phyloP scores from a whole-genome alignment of 345 rosid genomes.

The Melastoma malabathricum region DNA sequence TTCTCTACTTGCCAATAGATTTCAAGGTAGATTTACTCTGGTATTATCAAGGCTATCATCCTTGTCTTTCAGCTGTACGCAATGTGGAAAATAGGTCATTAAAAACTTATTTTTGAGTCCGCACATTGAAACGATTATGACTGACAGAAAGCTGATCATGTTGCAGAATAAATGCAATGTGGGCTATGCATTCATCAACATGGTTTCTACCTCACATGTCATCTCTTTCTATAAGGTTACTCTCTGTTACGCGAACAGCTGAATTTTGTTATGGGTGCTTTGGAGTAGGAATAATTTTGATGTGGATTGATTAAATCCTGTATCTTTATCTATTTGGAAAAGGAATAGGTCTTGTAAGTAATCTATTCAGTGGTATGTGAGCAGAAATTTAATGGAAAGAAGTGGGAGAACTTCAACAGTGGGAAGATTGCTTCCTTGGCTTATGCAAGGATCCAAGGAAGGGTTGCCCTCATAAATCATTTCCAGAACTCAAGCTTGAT shows the following conservation, averaged over 20 bases:
- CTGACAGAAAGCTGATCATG: too few relatives aligned
- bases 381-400: slow-evolving; percentile 82
- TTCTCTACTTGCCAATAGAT: slow-evolving; percentile 85
- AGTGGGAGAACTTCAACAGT: slow-evolving; percentile 94
- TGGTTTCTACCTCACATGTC: slow-evolving; percentile 76
- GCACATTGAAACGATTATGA: too few relatives aligned
- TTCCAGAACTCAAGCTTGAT: slow-evolving; percentile 78
- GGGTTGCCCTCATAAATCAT: slow-evolving; percentile 69
- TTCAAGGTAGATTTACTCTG: slow-evolving; percentile 48
- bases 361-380: slow-evolving; percentile 1
- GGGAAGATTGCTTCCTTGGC: slow-evolving; percentile 87
- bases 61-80: neutral
- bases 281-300: too few relatives aligned
- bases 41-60: neutral
- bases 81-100: neutral
- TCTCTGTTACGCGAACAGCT: neutral
- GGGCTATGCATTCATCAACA: slow-evolving; percentile 91
- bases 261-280: too few relatives aligned
- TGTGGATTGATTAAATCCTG: neutral
- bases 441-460: slow-evolving; percentile 91
- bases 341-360: neutral
- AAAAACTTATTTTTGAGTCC: too few relatives aligned
- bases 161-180: slow-evolving; percentile 96
- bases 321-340: neutral
- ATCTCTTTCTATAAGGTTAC: slow-evolving; percentile 74